These are phyloP conservation scores for Pyrenochaeta sp. DNA, from an alignment of 2,329 filamentous ascomycete species.

Conservation along the genomic window DNA sequence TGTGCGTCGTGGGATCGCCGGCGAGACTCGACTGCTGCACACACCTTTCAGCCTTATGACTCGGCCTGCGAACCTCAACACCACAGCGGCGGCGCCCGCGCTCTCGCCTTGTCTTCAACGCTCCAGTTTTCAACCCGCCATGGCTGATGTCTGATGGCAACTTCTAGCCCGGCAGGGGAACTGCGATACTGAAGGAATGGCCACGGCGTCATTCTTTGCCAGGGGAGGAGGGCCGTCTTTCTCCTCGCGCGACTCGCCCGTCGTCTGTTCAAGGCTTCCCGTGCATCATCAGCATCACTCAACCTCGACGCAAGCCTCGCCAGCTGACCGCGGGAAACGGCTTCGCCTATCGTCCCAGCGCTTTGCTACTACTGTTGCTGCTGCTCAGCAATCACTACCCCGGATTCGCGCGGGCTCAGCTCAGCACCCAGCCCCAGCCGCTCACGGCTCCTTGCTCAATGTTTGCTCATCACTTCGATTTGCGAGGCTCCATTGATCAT, in stretches of 20 bases:
- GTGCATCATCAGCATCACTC: constrained; percentile 19
- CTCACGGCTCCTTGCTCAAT: neutral
- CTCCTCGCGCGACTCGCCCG: constrained; percentile 4
- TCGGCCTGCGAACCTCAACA: constrained; percentile 27
- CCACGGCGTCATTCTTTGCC: constrained; percentile 15
- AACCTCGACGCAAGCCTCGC: constrained; percentile 23
- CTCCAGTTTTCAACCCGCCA: constrained; percentile 11
- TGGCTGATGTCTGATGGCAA: constrained; percentile 1
- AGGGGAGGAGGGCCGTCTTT: neutral
- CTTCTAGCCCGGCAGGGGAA: neutral
- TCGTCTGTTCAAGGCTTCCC: constrained; percentile 1
- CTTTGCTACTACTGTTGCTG: too few relatives aligned
- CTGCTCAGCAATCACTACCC: constrained; percentile 18
- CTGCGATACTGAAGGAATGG: neutral
- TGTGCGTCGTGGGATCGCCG: constrained; percentile 27
- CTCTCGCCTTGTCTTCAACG: constrained; percentile 11
- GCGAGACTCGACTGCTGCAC: constrained; percentile 32
- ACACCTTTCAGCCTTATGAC: constrained; percentile 43
- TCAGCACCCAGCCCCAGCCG: constrained; percentile 16
- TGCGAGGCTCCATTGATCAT: constrained; percentile 28
- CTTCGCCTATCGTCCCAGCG: constrained; percentile 19
- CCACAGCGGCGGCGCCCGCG: constrained; percentile 10
- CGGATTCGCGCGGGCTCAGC: constrained; percentile 28
- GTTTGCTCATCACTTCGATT: constrained; percentile 11
- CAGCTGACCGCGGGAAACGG: constrained; percentile 25